phyloP scores from a whole-genome alignment of 192 early-diverging fungal species.

The Mortierella alpina region DNA sequence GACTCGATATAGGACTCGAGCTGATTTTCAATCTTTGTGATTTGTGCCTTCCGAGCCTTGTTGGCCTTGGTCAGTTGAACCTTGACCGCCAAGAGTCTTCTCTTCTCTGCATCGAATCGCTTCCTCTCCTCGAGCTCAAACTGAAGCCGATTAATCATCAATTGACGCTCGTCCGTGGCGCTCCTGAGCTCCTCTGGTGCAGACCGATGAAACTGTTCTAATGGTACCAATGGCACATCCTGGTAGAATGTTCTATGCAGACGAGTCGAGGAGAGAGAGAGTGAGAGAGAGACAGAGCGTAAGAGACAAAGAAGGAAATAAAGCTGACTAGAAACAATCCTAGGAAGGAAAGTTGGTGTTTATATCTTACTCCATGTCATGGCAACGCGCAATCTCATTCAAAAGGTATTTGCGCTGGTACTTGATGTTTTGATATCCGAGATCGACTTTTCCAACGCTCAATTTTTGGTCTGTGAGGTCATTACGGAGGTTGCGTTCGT shows the following conservation, averaged over 20 bases:
- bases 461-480: conserved; percentile 42
- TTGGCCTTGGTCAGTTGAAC: conserved; percentile 34
- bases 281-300: not conserved
- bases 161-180: conserved; percentile 29
- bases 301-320: not conserved
- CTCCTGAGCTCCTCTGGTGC: conserved; percentile 26
- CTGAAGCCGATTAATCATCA: conserved; percentile 44
- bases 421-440: conserved; percentile 42
- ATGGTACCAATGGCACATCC: conserved; percentile 38
- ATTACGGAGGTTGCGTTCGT: conserved; percentile 36
- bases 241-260: conserved; percentile 42
- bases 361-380: conserved; percentile 40
- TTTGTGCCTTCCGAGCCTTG: conserved; percentile 26
- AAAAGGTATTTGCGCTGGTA: conserved; percentile 52
- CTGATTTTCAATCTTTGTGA: conserved; percentile 37
- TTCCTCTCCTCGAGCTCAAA: conserved; percentile 50
- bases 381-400: conserved; percentile 48
- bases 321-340: no score
- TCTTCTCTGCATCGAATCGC: conserved; percentile 49
- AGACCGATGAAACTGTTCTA: conserved; percentile 34
- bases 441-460: conserved; percentile 30
- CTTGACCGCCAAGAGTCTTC: conserved; percentile 39
- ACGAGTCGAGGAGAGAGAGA: not conserved
- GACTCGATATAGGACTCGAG: conserved; percentile 25
- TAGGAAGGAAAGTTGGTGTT: not conserved